Evolutionary conservation across 2,329 filamentous ascomycete genomes (phyloP).

Genomic region (Pseudogymnoascus sp.): DNA sequence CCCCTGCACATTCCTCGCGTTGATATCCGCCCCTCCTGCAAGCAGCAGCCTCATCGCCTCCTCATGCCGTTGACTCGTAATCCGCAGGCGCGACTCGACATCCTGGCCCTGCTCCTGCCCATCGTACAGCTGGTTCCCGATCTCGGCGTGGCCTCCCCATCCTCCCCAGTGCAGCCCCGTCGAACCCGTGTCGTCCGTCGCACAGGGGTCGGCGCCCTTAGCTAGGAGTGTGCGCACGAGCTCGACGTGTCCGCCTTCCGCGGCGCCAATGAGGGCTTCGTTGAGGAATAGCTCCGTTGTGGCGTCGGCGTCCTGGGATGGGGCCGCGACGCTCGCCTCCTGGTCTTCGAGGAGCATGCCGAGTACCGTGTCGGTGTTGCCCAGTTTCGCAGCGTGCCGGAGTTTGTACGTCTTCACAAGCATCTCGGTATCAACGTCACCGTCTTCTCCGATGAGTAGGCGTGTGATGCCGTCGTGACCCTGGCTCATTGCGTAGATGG

Average conservation of each 20-base stretch:
- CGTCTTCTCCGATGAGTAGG: not conserved
- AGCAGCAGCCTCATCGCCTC: not conserved
- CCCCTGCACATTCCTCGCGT: not conserved
- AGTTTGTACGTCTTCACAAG: not conserved
- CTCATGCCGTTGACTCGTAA: not conserved
- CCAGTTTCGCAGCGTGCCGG: not conserved
- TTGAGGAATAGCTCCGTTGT: not conserved
- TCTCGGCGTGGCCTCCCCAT: not conserved
- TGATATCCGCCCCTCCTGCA: not conserved
- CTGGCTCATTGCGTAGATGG: not conserved
- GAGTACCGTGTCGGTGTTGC: not conserved
- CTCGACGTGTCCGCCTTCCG: not conserved
- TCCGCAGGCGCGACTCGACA: not conserved
- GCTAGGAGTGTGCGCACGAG: not conserved
- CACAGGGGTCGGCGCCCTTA: not conserved
- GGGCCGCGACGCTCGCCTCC: not conserved
- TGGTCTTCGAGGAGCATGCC: not conserved
- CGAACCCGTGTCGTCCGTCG: not conserved
- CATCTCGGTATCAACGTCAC: not conserved
- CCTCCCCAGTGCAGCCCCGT: not conserved
- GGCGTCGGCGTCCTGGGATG: not conserved
- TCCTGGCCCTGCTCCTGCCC: not conserved
- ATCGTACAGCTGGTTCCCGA: not conserved
- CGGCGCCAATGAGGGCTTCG: not conserved
- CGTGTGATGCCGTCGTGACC: slow-evolving; percentile 1